Evolutionary conservation across 805 yeast genomes (phyloP).

Genomic region (Hanseniaspora guilliermondii): DNA sequence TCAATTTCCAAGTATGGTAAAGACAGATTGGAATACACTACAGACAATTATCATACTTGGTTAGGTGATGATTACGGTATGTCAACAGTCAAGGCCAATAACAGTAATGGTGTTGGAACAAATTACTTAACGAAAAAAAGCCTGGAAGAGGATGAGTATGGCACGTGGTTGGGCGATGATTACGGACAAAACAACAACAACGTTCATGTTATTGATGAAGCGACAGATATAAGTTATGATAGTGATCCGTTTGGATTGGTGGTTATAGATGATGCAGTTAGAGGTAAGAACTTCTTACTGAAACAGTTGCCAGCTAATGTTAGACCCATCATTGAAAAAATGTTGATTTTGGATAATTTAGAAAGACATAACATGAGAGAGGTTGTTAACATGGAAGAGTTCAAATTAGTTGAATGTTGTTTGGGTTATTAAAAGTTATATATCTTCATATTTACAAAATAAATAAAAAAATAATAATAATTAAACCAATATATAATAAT

Average conservation of each 20-base stretch:
- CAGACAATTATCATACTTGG: conserved; percentile 55
- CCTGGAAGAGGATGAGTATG: conserved; percentile 4
- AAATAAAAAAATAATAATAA: background rate
- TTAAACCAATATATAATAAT: background rate
- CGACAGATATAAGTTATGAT: background rate
- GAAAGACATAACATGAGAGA: conserved; percentile 13
- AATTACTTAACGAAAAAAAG: background rate
- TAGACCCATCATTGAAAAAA: conserved; percentile 4
- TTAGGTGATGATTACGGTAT: conserved; percentile 47
- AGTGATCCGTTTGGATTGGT: conserved; percentile 8
- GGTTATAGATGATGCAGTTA: conserved; percentile 7
- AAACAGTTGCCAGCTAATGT: conserved; percentile 8
- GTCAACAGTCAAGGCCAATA: conserved; percentile 29
- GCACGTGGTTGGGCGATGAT: conserved; percentile 12
- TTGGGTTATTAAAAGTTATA: background rate
- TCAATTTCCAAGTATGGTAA: background rate
- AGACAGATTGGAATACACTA: conserved; percentile 16
- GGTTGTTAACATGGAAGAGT: conserved; percentile 9
- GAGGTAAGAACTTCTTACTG: conserved; percentile 8
- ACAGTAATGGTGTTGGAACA: background rate
- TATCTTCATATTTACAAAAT: background rate
- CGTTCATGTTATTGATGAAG: conserved; percentile 6
- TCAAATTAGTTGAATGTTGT: conserved; percentile 6
- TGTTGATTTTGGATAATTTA: conserved; percentile 4
- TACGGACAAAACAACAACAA: conserved; percentile 12